Base-by-base conservation (phyloP, 2,329 filamentous ascomycete species). In the Aspergillus sp. region DNA sequence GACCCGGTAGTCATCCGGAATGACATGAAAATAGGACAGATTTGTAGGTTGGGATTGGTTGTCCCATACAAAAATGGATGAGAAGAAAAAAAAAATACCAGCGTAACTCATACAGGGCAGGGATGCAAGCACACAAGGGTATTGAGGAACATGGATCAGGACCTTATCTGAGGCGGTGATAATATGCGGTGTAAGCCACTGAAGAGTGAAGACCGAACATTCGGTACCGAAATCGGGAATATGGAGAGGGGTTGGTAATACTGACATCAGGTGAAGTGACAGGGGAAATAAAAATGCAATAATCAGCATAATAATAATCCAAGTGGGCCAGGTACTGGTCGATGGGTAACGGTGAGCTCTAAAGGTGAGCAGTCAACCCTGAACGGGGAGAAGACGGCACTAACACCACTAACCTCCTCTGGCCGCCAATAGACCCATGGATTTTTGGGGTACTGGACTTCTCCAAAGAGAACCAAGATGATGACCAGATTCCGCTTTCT, bases 341-440 rank as follows among this genome's bases (percentile, higher is more conserved):
- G 42, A 46, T 36, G 46, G 47, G 47, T 34, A 47, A 41, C 47
- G 25, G 49, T 40, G 34, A 38, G 34, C 34, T 16, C 34, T 17
- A 36, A 50, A 60, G 52, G 53, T 58, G 58, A 60, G 57, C 57
- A 59, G 55, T 58, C 58, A 52, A 46, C 47, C 41, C 45, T 48
- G 32, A 53, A 53, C 53, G 56, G 53, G 57, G 54, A 55, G 45
- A 52, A 47, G 36, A 29, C 25, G 42, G 34, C 52, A 42, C 55
- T 55, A 56, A 51, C 49, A 47, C 54, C 57, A 38, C 50, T 43
- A 52, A 53, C 49, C 54, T 55, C 52, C 45, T 53, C 51, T 52
- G 47, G 25, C 25, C 25, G 21, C 21, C 21, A 23, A 29, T 29
- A 29, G 5, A 29, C 25, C 25, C 50, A 59, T 58, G 58, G 53